Conservation (phyloP, 2,329 filamentous ascomycete genomes). For the Paecilomyces fulvus region DNA sequence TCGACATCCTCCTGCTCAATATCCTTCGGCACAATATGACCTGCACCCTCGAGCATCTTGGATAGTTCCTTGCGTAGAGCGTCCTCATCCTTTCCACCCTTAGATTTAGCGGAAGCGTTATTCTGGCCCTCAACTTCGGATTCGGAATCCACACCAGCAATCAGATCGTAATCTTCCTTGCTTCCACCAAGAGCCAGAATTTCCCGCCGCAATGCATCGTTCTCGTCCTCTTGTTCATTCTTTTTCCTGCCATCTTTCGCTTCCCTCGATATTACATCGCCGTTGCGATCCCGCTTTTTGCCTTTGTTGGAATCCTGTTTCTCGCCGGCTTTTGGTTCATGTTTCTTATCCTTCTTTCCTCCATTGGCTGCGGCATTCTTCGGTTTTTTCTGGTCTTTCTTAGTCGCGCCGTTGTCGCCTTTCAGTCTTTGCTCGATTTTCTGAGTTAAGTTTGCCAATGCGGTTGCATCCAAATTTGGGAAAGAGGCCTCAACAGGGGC, state of each 20-base stretch:
- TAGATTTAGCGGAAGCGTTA: conserved; percentile 15
- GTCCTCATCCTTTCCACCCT: conserved; percentile 21
- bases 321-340: conserved; percentile 10
- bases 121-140: conserved; percentile 35
- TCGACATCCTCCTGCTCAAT: conserved; percentile 18
- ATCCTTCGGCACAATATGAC: conserved; percentile 28
- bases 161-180: conserved; percentile 41
- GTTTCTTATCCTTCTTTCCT: conserved; percentile 17
- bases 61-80: conserved; percentile 33
- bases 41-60: conserved; percentile 27
- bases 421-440: conserved; percentile 34
- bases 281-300: conserved; percentile 40
- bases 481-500: conserved; percentile 12
- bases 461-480: conserved; percentile 28
- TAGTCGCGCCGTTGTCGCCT: conserved; percentile 21
- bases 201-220: conserved; percentile 33
- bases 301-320: conserved; percentile 21
- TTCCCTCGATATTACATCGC: conserved; percentile 33
- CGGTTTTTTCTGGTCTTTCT: conserved; percentile 14
- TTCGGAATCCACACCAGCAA: conserved; percentile 37
- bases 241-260: conserved; percentile 19
- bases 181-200: conserved; percentile 41
- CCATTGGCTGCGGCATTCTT: conserved; percentile 8
- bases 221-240: conserved; percentile 11
- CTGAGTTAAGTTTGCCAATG: conserved; percentile 33